Evolutionary conservation across 129 eudicot species (phyloP), one percentile per base, ranked within the genome.

Genomic region (Centrapalus pauciflorus): DNA sequence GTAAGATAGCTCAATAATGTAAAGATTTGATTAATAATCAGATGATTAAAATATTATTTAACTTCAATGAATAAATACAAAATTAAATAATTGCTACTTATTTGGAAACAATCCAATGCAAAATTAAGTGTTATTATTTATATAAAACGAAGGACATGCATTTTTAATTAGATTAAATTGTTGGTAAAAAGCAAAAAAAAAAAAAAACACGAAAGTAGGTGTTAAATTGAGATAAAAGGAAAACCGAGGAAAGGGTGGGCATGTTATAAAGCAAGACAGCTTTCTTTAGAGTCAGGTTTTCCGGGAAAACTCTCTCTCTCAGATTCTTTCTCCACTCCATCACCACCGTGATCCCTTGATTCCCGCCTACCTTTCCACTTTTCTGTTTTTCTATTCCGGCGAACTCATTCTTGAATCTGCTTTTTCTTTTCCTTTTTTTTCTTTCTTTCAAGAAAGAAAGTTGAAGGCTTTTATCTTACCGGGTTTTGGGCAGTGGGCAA

Each of bases 251-350:
- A 23, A 12, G 61, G 34, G 30, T 55, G 62, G 33, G 19, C 41
- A 56, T 29, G 41, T 57, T 57, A 57, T 57, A 57, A 57, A 57
- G 63, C 63, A 57, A 57, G 13, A 14, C 62, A 29, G 40, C 62
- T 56, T 56, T 56, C 62, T 56, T 28, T 55, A 55, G 20, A 27
- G 32, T 13, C 21, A 55, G 61, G 61, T 55, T 55, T 55, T 55
- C 61, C 61, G 61, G 61, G 61, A 55, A n/a, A 55, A 12, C 62
- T 14, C 62, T 45, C 51, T 45, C 51, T n/a, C n/a, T n/a, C n/a
- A 45, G 51, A 45, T 45, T 45, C 49, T n/a, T 37, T 54, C 59
- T 25, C 34, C 27, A 1, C 59, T 11, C 14, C 49, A 13, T 3
- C 46, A 12, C 17, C 49, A 41, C 49, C 49, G 49, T 41, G 17